Evolutionary conservation across 208 protist species (phyloP).

Genomic region (Leptomonas seymouri): DNA sequence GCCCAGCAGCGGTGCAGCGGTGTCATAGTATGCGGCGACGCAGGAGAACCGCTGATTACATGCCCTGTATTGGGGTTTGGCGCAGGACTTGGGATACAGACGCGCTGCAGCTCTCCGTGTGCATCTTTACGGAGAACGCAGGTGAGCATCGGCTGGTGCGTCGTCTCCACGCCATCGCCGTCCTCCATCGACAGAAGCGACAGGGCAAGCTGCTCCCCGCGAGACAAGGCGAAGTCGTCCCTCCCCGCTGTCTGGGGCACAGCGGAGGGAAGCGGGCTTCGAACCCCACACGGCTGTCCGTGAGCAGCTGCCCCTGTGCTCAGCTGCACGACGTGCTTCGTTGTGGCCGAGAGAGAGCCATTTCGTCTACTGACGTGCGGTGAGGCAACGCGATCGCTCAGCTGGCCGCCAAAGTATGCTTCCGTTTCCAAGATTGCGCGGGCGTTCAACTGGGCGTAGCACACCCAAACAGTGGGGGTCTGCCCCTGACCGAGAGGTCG

Average conservation of each 20-base stretch:
- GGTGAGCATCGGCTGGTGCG: constrained; percentile 1
- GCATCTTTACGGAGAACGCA: constrained; percentile 13
- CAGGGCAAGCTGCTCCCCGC: constrained; percentile 35
- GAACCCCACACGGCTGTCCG: not conserved
- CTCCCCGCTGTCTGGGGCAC: not conserved
- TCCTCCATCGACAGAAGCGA: constrained; percentile 42
- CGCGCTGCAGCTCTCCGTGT: not conserved
- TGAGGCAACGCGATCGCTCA: constrained; percentile 1
- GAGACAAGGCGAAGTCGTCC: constrained; percentile 24
- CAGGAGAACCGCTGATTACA: not conserved
- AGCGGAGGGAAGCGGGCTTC: not conserved
- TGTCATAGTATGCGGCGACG: not conserved
- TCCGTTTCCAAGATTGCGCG: constrained; percentile 39
- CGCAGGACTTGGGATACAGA: not conserved
- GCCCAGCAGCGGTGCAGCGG: constrained; percentile 16
- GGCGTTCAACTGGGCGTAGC: constrained; percentile 26
- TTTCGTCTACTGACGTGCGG: constrained; percentile 10
- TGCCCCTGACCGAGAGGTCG: constrained; percentile 34
- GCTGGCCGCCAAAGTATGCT: constrained; percentile 23
- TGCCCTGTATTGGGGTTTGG: not conserved
- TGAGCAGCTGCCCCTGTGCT: not conserved
- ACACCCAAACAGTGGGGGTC: constrained; percentile 44
- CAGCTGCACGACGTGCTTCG: not conserved
- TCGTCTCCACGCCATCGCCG: not conserved
- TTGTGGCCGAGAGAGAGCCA: constrained; percentile 1